phyloP scores from a whole-genome alignment of 2,329 filamentous ascomycete genomes.

The Intubia oerlemansii region DNA sequence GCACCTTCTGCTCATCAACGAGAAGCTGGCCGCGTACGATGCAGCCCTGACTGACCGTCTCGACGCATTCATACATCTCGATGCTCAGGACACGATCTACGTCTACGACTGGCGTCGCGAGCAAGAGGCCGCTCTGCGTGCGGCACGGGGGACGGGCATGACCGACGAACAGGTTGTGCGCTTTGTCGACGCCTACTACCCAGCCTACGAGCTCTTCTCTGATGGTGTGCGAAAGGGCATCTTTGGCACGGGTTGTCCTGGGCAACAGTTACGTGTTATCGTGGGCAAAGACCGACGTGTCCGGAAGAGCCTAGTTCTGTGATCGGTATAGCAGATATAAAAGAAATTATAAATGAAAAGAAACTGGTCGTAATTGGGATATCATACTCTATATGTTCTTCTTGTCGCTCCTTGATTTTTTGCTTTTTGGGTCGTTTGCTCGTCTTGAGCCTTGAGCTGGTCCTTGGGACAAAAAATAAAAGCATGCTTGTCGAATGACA shows the following conservation, averaged over 20 bases:
- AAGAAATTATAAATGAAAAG: too few relatives aligned
- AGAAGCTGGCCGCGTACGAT: slow-evolving; percentile 24
- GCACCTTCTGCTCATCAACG: slow-evolving; percentile 29
- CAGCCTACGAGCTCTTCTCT: slow-evolving; percentile 49
- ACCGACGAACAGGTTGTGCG: slow-evolving; percentile 54
- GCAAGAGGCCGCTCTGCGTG: slow-evolving; percentile 53
- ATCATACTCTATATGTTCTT: too few relatives aligned
- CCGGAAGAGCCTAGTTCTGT: slow-evolving; percentile 29
- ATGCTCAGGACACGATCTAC: slow-evolving; percentile 50
- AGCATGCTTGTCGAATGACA: too few relatives aligned
- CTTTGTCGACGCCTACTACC: slow-evolving; percentile 53
- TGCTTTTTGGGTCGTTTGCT: too few relatives aligned
- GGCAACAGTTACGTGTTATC: slow-evolving; percentile 38
- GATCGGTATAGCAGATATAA: too few relatives aligned
- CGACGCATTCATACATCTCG: slow-evolving; percentile 34
- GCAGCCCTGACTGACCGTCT: slow-evolving; percentile 23
- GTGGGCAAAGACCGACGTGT: slow-evolving; percentile 39
- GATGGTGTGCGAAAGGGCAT: slow-evolving; percentile 35
- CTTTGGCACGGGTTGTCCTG: slow-evolving; percentile 29
- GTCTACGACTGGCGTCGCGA: slow-evolving; percentile 73
- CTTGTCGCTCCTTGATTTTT: too few relatives aligned
- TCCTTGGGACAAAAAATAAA: too few relatives aligned
- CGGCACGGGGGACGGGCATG: slow-evolving; percentile 54
- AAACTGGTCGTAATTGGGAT: too few relatives aligned
- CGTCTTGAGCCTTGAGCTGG: too few relatives aligned